Evolutionary conservation across 208 protist genomes (phyloP), one percentile per base, ranked within the genome.

Genomic region (Trypanosoma melophagium): DNA sequence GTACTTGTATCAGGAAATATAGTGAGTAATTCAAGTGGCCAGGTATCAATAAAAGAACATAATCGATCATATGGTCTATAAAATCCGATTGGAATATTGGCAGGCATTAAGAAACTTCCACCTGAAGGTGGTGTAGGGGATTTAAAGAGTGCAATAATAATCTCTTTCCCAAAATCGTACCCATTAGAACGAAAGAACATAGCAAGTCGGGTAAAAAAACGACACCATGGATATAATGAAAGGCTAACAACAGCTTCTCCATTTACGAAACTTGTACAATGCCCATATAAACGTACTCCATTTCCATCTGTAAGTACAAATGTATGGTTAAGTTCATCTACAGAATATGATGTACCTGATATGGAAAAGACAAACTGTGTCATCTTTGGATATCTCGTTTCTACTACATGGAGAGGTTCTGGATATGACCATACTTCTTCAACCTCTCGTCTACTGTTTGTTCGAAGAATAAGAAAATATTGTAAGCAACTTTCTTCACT

Each of bases 21-120:
- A 41, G 54, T 69, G 16, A 94, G 71, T 74, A 92, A 66, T 21
- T 81, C 58, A 3, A 92, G 59, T 47, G 84, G 89, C 0, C 81
- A 83, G 8, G 86, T 89, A 70, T 94, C 89, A 64, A 94, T 87
- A 69, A 92, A 94, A 3, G 85, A 82, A 74, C 83, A 89, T 42
- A 92, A 66, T 0, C 86, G 69, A 71, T 94, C 89, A 68, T 92
- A 92, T 9, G 86, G 85, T 22, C 88, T 78, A 24, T 69, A 66
- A 56, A 94, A 89, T 3, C 42, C 66, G 25, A 91, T 61, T 24
- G 79, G 74, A 54, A 81, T 70, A 22, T 72, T 61, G 2, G 74
- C 44, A 17, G 83, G 78, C 0, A 76, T 81, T 35, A 75, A 74
- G 62, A 87, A 90, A 64, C 61, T 76, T 13, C 77, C 84, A 3